Percentiles rank a stretch among this genome's conserved stretches.
Conservation (phyloP, 225 moss, liverwort and hornwort species). For the Takakia lepidozioides region DNA sequence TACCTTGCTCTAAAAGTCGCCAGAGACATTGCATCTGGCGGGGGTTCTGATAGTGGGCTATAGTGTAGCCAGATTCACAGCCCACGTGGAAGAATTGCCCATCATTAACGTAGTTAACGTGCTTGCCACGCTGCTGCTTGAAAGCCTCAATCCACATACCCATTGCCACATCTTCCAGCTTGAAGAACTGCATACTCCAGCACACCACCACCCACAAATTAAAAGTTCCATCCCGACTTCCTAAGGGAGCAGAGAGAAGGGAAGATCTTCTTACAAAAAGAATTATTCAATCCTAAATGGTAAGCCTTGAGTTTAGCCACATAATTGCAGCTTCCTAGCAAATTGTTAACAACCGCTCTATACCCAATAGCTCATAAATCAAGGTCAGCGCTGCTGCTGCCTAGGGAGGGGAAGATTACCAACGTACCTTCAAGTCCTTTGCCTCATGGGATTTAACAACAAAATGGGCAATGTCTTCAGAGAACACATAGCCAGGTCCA, state of each 20-base stretch:
- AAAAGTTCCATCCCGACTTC: too few species aligned
- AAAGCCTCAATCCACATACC: constrained; percentile 85
- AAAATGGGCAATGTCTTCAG: constrained; percentile 43
- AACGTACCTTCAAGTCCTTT: constrained; percentile 33
- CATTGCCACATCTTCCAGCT: constrained; percentile 95
- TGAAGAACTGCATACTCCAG: constrained; percentile 56
- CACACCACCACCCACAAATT: too few species aligned
- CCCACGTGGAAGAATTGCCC: constrained; percentile 36
- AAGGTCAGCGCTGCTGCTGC: too few species aligned
- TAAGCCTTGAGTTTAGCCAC: too few species aligned
- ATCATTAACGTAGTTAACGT: constrained; percentile 49
- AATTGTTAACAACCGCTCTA: too few species aligned
- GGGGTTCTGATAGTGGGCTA: constrained; percentile 86
- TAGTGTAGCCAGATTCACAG: constrained; percentile 53
- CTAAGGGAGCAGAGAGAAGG: too few species aligned
- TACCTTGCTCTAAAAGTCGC: constrained; percentile 49
- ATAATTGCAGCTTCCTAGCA: too few species aligned
- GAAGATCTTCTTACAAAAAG: too few species aligned
- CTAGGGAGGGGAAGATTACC: too few species aligned
- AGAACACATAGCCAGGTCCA: constrained; percentile 45
- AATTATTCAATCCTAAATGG: too few species aligned
- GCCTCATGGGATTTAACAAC: constrained; percentile 31
- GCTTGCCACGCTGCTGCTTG: constrained; percentile 17
- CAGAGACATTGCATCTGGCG: constrained; percentile 88
- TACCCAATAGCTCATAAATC: too few species aligned